Percentiles rank a stretch among this genome's conserved stretches.
phyloP scores from a whole-genome alignment of 169 alveolate species.

The Babesia gibsoni region DNA sequence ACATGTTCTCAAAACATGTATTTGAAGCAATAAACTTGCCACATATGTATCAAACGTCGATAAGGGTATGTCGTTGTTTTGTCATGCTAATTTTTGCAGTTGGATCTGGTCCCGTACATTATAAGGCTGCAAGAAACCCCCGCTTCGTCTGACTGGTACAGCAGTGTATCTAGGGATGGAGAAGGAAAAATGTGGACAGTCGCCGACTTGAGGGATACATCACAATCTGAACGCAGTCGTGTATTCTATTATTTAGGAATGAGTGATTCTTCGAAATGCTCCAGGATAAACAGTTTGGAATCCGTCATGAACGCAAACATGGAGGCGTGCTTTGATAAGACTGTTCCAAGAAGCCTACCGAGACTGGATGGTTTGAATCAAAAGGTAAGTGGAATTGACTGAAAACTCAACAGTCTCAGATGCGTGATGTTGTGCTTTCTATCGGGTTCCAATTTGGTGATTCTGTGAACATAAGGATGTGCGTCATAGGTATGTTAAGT shows the following conservation, averaged over 20 bases:
- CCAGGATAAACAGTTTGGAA: constrained; percentile 59
- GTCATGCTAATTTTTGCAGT: not conserved
- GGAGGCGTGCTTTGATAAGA: constrained; percentile 6
- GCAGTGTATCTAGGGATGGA: no score
- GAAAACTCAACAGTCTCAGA: not conserved
- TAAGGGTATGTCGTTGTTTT: constrained; percentile 30
- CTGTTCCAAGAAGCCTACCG: not conserved
- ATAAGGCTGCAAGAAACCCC: constrained; percentile 45
- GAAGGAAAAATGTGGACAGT: not conserved
- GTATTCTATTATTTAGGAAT: constrained; percentile 32
- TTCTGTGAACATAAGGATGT: constrained; percentile 9
- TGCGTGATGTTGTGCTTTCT: constrained; percentile 1
- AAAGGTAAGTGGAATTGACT: constrained; percentile 18
- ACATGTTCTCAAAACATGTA: constrained; percentile 50
- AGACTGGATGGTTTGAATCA: not conserved
- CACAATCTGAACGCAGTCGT: not conserved
- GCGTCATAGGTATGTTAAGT: constrained; percentile 30
- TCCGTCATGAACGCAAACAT: constrained; percentile 39
- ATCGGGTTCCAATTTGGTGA: constrained; percentile 1
- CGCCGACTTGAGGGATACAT: not conserved
- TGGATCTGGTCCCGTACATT: constrained; percentile 56
- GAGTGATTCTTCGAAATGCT: constrained; percentile 29
- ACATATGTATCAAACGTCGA: constrained; percentile 10
- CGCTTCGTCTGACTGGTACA: not conserved
- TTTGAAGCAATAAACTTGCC: not conserved